Evolutionary conservation across 192 early-diverging fungal genomes (phyloP).

Genomic region (Coemansia sp.): DNA sequence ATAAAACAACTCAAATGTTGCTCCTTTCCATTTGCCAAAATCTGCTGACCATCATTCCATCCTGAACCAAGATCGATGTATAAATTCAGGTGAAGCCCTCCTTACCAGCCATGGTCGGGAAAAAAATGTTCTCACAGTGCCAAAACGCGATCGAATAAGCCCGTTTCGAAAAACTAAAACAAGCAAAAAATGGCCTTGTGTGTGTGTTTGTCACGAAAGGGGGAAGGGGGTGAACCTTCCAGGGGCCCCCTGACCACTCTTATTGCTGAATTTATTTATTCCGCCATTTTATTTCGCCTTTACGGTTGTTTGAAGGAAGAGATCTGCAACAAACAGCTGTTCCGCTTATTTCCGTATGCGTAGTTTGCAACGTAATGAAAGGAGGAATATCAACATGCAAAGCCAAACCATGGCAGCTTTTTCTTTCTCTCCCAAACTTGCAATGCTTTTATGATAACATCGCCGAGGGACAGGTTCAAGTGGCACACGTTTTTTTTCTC

Average conservation of each 20-base stretch:
- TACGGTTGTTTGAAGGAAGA: neutral
- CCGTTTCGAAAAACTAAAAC: neutral
- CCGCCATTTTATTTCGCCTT: neutral
- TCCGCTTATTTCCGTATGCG: neutral
- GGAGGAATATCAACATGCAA: too few species aligned
- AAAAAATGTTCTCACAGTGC: conserved; percentile 1
- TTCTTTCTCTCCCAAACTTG: too few species aligned
- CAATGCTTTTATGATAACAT: too few species aligned
- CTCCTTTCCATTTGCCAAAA: neutral
- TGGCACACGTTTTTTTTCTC: neutral
- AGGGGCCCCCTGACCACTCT: conserved; percentile 11
- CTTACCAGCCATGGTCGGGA: neutral
- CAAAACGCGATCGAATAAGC: neutral
- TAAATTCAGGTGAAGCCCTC: neutral
- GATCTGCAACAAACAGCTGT: neutral
- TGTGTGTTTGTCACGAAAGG: conserved; percentile 47
- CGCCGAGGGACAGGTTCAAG: too few species aligned
- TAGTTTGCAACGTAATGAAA: neutral
- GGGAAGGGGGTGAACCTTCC: conserved; percentile 7
- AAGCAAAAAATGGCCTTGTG: conserved; percentile 1
- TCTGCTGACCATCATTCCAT: conserved; percentile 3
- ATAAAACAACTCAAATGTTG: neutral
- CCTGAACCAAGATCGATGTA: neutral
- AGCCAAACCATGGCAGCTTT: too few species aligned
- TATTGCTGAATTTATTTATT: neutral